Evolutionary conservation across 2,329 filamentous ascomycete species (phyloP).

Genomic region (Juglanconis sp.): DNA sequence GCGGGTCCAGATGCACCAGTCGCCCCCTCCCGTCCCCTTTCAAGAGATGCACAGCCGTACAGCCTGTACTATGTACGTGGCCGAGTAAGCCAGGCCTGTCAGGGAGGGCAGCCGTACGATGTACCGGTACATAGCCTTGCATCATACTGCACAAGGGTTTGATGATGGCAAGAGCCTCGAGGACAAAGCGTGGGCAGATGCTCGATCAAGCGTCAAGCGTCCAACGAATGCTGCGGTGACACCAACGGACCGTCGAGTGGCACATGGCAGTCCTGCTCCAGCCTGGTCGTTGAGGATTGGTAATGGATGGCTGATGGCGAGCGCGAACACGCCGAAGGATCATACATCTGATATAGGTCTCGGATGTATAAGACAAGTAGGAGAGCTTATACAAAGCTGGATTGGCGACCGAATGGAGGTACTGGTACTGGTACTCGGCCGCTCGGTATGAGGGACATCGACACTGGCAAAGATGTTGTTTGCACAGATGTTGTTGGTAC

Average conservation of each 20-base stretch:
- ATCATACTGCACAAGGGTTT: background rate
- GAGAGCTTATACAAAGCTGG: background rate
- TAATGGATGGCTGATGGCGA: background rate
- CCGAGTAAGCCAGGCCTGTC: background rate
- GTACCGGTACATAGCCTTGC: background rate
- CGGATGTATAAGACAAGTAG: background rate
- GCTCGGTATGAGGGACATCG: background rate
- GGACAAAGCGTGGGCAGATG: background rate
- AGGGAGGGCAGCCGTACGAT: background rate
- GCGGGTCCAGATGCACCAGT: background rate
- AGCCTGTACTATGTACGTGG: background rate
- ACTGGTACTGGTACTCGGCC: background rate
- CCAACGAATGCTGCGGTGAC: background rate
- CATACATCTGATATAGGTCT: background rate
- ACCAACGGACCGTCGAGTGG: background rate
- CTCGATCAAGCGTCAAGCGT: background rate
- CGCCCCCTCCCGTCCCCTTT: background rate
- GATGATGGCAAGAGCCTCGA: background rate
- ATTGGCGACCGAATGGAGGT: constrained; percentile 22
- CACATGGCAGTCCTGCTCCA: background rate
- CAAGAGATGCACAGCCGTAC: background rate
- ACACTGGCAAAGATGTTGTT: no score
- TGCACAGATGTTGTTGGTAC: no score
- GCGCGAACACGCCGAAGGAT: background rate
- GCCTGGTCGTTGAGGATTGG: background rate